Conservation (phyloP, 2,329 filamentous ascomycete species). For the Alternaria postmessia region DNA sequence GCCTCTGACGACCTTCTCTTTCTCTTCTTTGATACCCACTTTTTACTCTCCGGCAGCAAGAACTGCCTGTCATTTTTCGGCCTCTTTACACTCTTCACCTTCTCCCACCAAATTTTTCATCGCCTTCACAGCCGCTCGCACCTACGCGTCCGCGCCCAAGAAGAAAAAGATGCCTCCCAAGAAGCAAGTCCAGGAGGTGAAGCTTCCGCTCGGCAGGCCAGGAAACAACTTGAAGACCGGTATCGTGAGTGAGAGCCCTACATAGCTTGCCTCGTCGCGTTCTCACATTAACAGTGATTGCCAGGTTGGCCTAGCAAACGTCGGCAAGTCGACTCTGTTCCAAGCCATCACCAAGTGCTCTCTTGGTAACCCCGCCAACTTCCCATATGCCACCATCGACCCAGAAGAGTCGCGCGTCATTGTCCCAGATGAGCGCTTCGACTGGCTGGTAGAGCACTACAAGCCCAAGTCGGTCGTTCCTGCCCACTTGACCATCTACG, state of each 20-base stretch:
- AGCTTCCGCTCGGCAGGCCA: slow-evolving; percentile 92
- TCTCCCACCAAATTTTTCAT: slow-evolving; percentile 45
- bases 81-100: slow-evolving; percentile 46
- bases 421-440: slow-evolving; percentile 93
- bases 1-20: slow-evolving; percentile 58
- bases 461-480: slow-evolving; percentile 97
- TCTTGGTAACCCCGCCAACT: slow-evolving; percentile 98
- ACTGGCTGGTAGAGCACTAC: slow-evolving; percentile 96
- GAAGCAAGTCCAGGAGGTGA: slow-evolving; percentile 90
- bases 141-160: slow-evolving; percentile 64
- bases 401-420: slow-evolving; percentile 98
- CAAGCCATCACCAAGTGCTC: slow-evolving; percentile 98
- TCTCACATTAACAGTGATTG: slow-evolving; percentile 55
- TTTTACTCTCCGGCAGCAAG: slow-evolving; percentile 60
- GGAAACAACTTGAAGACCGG: slow-evolving; percentile 99
- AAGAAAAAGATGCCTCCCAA: slow-evolving; percentile 92
- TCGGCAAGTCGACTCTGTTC: slow-evolving; percentile 99
- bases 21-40: slow-evolving; percentile 61
- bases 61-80: slow-evolving; percentile 54
- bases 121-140: slow-evolving; percentile 56
- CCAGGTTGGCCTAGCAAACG: slow-evolving; percentile 97
- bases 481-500: slow-evolving; percentile 96
- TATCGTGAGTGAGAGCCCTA: slow-evolving; percentile 79
- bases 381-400: slow-evolving; percentile 98
- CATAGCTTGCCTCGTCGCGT: slow-evolving; percentile 40